A percentile compares a stretch with the other conserved stretches of the same genome.
These are phyloP conservation scores for Cyclocybe aegerita DNA, from an alignment of 768 basidiomycete genomes.

Conservation along the genomic window DNA sequence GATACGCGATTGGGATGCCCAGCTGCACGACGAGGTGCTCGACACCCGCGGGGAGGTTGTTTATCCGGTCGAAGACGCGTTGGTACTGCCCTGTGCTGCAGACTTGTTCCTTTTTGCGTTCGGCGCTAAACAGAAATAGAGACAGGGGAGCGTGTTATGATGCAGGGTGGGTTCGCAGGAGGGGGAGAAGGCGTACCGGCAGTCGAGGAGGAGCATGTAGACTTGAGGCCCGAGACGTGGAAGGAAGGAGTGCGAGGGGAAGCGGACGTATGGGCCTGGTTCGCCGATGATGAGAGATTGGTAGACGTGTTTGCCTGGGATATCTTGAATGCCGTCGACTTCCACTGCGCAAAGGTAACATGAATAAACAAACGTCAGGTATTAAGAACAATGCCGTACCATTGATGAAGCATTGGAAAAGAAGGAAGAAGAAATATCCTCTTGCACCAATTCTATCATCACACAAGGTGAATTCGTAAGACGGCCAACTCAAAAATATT, in stretches of 20 bases:
- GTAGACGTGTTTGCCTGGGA: constrained; percentile 59
- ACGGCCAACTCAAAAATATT: not conserved
- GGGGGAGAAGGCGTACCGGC: constrained; percentile 54
- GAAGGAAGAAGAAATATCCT: constrained; percentile 89
- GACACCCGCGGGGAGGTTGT: constrained; percentile 57
- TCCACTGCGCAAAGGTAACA: constrained; percentile 41
- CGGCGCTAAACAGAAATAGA: constrained; percentile 53
- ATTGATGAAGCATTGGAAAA: constrained; percentile 93
- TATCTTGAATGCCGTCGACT: constrained; percentile 71
- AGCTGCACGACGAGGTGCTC: constrained; percentile 85
- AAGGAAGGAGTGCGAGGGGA: constrained; percentile 81
- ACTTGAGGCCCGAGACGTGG: constrained; percentile 78
- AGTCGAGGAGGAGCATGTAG: constrained; percentile 75
- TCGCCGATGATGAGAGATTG: constrained; percentile 75
- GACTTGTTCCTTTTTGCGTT: constrained; percentile 79
- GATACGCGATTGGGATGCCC: constrained; percentile 91
- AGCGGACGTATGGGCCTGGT: constrained; percentile 74
- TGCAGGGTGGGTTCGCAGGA: not conserved
- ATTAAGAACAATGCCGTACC: constrained; percentile 35
- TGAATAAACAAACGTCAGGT: not conserved
- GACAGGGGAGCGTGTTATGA: not conserved
- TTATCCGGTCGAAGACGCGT: constrained; percentile 65
- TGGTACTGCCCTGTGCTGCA: constrained; percentile 75
- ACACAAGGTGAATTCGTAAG: not conserved
- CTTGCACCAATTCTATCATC: constrained; percentile 68